Percentiles rank a stretch among this genome's conserved stretches.
These are phyloP conservation scores for Gossypium bickii DNA, from an alignment of 345 rosid species.

Conservation along the genomic window DNA sequence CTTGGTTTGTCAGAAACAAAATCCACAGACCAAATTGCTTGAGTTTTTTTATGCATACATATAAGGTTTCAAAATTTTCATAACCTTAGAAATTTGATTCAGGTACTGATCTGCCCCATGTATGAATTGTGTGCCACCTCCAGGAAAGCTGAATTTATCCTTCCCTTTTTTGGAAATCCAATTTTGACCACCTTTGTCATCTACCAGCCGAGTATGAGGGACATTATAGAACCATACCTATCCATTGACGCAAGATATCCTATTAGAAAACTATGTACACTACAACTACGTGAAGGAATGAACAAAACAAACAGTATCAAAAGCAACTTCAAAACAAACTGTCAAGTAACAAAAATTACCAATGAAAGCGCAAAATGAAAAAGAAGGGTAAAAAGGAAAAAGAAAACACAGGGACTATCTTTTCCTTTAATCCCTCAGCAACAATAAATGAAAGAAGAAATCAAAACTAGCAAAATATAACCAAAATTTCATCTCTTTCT, in stretches of 20 bases:
- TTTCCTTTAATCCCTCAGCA: not conserved
- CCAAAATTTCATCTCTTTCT: not conserved
- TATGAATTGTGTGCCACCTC: slow-evolving; percentile 97
- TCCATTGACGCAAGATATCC: slow-evolving; percentile 17
- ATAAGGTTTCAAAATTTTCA: not conserved
- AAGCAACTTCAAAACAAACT: not conserved
- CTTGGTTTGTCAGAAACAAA: slow-evolving; percentile 14
- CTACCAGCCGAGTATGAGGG: slow-evolving; percentile 79
- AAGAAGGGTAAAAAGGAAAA: not conserved
- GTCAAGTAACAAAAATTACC: not conserved
- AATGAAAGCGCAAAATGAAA: not conserved
- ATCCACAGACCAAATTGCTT: not conserved
- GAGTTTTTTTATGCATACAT: not conserved
- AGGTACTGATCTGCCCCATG: slow-evolving; percentile 91
- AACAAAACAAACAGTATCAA: not conserved
- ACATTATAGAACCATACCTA: slow-evolving; percentile 91
- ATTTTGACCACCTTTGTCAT: slow-evolving; percentile 96
- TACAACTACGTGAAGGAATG: not conserved
- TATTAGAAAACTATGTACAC: slow-evolving; percentile 4
- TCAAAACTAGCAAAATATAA: not conserved
- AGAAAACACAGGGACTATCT: not conserved
- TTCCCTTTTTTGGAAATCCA: slow-evolving; percentile 65
- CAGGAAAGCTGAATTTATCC: slow-evolving; percentile 89
- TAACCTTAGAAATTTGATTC: slow-evolving; percentile 79
- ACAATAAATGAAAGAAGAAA: not conserved